Percentiles rank a stretch among this genome's conserved stretches.
These are phyloP conservation scores for Nymphaea thermarum DNA, from an alignment of 164 flowering plant species.

Conservation along the genomic window DNA sequence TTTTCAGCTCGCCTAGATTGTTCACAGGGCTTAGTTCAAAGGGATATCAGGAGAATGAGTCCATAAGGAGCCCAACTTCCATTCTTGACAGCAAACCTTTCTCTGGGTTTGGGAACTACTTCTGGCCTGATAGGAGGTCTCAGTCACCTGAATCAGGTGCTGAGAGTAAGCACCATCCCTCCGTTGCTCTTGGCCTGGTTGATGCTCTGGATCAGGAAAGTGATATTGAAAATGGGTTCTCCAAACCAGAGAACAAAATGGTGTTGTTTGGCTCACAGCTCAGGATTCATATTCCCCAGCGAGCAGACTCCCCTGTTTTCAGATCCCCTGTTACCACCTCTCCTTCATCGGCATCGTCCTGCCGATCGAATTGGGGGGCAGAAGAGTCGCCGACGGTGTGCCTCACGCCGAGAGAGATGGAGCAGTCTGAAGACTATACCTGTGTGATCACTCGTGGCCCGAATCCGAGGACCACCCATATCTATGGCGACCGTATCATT, in stretches of 20 bases:
- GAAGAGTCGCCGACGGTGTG: slow-evolving; percentile 17
- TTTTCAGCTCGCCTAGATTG: slow-evolving; percentile 46
- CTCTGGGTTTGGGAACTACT: slow-evolving; percentile 30
- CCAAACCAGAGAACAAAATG: slow-evolving; percentile 33
- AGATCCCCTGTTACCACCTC: not conserved
- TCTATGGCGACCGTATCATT: slow-evolving; percentile 64
- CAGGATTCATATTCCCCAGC: slow-evolving; percentile 50
- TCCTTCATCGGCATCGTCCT: not conserved
- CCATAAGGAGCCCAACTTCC: slow-evolving; percentile 70
- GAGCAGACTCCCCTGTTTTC: not conserved
- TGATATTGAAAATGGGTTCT: slow-evolving; percentile 7
- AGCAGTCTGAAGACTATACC: slow-evolving; percentile 76
- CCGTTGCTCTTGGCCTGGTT: slow-evolving; percentile 51
- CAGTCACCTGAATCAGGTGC: not conserved
- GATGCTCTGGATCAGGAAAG: slow-evolving; percentile 41
- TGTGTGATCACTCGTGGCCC: slow-evolving; percentile 67
- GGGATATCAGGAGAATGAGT: slow-evolving; percentile 34
- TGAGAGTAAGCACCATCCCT: not conserved
- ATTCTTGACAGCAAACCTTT: slow-evolving; percentile 55
- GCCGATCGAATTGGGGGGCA: not conserved
- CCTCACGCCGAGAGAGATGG: slow-evolving; percentile 51
- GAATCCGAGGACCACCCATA: slow-evolving; percentile 65
- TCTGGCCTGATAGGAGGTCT: slow-evolving; percentile 17
- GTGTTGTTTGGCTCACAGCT: slow-evolving; percentile 69
- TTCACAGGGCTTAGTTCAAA: slow-evolving; percentile 35